Conservation (phyloP, 2,329 filamentous ascomycete genomes). For the Trichoderma koningii region DNA sequence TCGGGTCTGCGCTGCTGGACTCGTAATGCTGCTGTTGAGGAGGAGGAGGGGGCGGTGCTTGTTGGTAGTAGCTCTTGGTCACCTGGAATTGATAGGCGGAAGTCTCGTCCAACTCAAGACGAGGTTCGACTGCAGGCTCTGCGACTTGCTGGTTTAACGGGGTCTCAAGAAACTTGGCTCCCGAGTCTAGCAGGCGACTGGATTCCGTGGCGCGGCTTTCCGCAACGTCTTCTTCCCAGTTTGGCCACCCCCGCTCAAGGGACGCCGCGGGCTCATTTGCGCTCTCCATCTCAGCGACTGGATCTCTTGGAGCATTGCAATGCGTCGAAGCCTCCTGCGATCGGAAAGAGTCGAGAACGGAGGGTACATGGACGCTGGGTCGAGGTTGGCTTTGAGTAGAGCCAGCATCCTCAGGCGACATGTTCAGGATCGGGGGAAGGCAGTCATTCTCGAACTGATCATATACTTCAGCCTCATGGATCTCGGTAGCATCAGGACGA, state of each 20-base stretch:
- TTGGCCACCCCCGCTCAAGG: not conserved
- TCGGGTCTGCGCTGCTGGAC: not conserved
- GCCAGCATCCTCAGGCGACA: not conserved
- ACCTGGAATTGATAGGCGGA: constrained; percentile 39
- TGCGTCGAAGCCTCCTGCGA: constrained; percentile 4
- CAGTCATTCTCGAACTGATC: constrained; percentile 20
- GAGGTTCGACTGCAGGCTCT: not conserved
- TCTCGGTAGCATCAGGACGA: constrained; percentile 3
- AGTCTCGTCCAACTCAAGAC: constrained; percentile 34
- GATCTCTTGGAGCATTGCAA: not conserved
- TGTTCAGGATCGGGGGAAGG: constrained; percentile 14
- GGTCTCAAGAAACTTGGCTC: constrained; percentile 39
- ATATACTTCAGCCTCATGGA: constrained; percentile 13
- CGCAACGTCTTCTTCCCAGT: constrained; percentile 12
- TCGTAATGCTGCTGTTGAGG: constrained; percentile 1
- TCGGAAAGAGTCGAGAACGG: constrained; percentile 11
- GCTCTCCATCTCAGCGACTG: not conserved
- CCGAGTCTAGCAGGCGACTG: constrained; percentile 35
- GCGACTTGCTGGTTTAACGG: constrained; percentile 23
- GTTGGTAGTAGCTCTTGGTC: constrained; percentile 32
- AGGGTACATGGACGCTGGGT: constrained; percentile 18
- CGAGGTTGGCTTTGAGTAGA: not conserved
- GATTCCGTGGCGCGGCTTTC: constrained; percentile 18
- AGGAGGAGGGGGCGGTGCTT: not conserved
- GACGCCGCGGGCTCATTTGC: not conserved